Conservation (phyloP, 352 stramenopile genomes). For the Phytophthora uliginosa region DNA sequence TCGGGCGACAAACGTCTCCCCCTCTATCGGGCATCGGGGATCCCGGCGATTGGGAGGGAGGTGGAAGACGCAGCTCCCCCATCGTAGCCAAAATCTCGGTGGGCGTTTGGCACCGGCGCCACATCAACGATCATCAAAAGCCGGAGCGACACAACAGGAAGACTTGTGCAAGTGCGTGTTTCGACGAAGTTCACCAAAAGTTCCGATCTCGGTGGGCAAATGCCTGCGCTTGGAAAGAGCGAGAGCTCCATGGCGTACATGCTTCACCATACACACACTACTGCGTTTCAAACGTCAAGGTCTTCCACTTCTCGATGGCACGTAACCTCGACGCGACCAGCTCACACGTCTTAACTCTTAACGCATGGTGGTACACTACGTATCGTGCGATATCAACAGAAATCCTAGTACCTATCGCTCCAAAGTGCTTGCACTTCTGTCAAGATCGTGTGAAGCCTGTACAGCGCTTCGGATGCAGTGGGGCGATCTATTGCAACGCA, state of each 20-base stretch:
- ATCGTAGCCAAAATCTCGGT: slow-evolving; percentile 39
- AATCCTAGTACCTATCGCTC: slow-evolving; percentile 12
- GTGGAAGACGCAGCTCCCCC: slow-evolving; percentile 28
- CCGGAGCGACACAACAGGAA: slow-evolving; percentile 25
- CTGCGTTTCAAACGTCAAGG: not conserved
- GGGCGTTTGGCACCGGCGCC: slow-evolving; percentile 19
- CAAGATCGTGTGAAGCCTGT: slow-evolving; percentile 45
- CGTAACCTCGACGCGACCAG: too few relatives aligned
- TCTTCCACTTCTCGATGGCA: not conserved
- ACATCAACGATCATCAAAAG: slow-evolving; percentile 30
- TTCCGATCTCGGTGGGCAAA: slow-evolving; percentile 1
- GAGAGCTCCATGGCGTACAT: slow-evolving; percentile 1
- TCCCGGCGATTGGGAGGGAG: slow-evolving; percentile 40
- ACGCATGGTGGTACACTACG: not conserved
- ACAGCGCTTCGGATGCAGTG: slow-evolving; percentile 45
- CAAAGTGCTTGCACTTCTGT: slow-evolving; percentile 7
- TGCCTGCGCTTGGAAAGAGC: slow-evolving; percentile 7
- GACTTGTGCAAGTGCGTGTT: not conserved
- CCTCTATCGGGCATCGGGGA: slow-evolving; percentile 2
- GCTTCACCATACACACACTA: not conserved
- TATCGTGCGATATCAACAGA: slow-evolving; percentile 18
- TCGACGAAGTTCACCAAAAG: not conserved
- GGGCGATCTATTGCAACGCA: slow-evolving; percentile 49
- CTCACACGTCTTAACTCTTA: too few relatives aligned
- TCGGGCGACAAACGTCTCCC: slow-evolving; percentile 17